Evolutionary conservation across 768 basidiomycete species (phyloP), one percentile per base, ranked within the genome.

Genomic region (Clavaria fumosa): DNA sequence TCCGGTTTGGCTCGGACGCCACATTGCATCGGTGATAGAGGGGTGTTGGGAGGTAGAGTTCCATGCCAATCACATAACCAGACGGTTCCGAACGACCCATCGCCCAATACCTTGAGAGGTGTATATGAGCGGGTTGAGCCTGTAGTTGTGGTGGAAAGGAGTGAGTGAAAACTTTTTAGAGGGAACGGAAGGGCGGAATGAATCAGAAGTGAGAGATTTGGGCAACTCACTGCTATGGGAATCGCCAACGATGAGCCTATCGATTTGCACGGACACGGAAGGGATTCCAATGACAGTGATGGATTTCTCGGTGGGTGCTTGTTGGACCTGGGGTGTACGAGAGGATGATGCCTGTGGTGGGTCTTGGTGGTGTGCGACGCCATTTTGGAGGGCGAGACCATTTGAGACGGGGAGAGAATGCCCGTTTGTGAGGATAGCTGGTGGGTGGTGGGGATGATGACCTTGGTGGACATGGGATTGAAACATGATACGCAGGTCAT

Each of bases 61-160:
- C 85, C 86, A 67, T 95, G 89, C 93, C 93, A 99, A 69, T 99
- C 95, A 59, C 91, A 95, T 49, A 99, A 71, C 78, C 85, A 89
- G 46, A 99, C 95, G 3, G 90, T 97, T 36, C 95, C 95, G 53
- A 99, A 97, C 4, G 93, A 96, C 39, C 95, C 95, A 56, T 96
- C 93, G 28, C 95, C 95, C 56, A 99, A 74, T 44, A 84, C 80
- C 64, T 97, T 97, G 67, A 97, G 72, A 34, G 86, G 81, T 20
- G 90, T 91, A 57, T 91, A 99, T 14, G 80, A 79, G 50, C 90
- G 78, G 41, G 73, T 75, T 12, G 84, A 89, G 50, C 67, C 89
- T 93, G 51, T 43, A 41, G 37, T 32, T 40, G 39, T 39, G 24
- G 34, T 38, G 38, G 11, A 20, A 37, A 7, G 47, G 46, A 27